phyloP scores from a whole-genome alignment of 1,139 yeast species.

The Yamadazyma buinensis region DNA sequence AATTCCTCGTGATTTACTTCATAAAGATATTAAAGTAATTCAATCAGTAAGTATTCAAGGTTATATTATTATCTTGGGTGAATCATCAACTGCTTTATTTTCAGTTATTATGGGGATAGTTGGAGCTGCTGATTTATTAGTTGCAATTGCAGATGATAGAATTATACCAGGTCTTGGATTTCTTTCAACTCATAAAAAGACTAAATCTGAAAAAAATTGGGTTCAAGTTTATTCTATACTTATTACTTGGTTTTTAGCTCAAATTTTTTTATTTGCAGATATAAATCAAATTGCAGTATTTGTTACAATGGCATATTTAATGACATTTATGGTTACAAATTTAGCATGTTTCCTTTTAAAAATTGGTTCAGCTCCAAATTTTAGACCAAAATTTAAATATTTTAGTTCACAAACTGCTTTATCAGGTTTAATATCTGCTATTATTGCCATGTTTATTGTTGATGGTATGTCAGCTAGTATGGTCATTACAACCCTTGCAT shows the following conservation, averaged over 20 bases:
- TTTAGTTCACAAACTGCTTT: constrained; percentile 82
- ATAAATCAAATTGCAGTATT: constrained; percentile 92
- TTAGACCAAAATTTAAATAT: constrained; percentile 88
- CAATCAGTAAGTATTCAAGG: constrained; percentile 76
- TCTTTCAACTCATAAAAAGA: constrained; percentile 46
- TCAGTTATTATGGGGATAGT: constrained; percentile 93
- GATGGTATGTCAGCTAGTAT: constrained; percentile 86
- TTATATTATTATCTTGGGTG: constrained; percentile 77
- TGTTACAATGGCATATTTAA: constrained; percentile 92
- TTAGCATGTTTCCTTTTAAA: constrained; percentile 86
- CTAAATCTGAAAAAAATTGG: constrained; percentile 47
- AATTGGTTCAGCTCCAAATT: constrained; percentile 92
- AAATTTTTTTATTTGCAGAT: constrained; percentile 79
- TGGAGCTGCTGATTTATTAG: constrained; percentile 87
- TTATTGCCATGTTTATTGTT: constrained; percentile 87
- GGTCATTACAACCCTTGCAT: constrained; percentile 61
- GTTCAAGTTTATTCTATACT: constrained; percentile 50
- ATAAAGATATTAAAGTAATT: constrained; percentile 75
- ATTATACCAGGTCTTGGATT: constrained; percentile 71
- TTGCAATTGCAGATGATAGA: constrained; percentile 85
- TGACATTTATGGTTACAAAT: constrained; percentile 93
- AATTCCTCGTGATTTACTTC: constrained; percentile 72
- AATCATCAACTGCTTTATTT: constrained; percentile 82
- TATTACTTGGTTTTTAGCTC: constrained; percentile 79
- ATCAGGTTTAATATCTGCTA: constrained; percentile 64